Conservation (phyloP, 1,139 yeast species). For the Sugiyamaella paludigena region DNA sequence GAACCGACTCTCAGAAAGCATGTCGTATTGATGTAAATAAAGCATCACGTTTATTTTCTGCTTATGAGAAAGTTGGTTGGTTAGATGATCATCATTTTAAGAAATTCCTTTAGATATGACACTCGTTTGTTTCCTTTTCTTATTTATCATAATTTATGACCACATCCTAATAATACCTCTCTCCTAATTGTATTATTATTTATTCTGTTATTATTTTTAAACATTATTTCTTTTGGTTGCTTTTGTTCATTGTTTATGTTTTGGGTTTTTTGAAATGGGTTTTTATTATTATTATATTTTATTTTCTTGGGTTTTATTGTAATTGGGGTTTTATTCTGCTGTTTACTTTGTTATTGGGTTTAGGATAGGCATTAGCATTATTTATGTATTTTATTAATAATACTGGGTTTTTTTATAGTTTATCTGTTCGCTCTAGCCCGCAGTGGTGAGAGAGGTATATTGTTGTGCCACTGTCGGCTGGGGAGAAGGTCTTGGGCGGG, state of each 20-base stretch:
- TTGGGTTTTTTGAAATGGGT: neutral
- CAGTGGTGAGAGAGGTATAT: no score
- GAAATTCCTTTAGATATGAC: slow-evolving; percentile 41
- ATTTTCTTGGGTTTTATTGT: slow-evolving; percentile 3
- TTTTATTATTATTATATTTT: neutral
- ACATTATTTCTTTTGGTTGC: neutral
- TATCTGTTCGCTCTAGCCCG: neutral
- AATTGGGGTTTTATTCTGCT: slow-evolving; percentile 6
- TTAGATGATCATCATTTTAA: slow-evolving; percentile 72
- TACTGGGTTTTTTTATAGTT: neutral
- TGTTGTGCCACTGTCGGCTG: slow-evolving; percentile 3
- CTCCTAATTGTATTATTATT: neutral
- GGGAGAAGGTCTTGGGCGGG: no score
- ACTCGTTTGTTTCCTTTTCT: neutral
- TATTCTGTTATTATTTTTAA: neutral
- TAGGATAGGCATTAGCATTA: slow-evolving; percentile 8
- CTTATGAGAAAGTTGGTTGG: slow-evolving; percentile 96
- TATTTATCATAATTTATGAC: slow-evolving; percentile 9
- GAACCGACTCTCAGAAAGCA: slow-evolving; percentile 97
- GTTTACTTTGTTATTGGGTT: slow-evolving; percentile 8
- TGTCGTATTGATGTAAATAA: slow-evolving; percentile 96
- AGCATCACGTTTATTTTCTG: slow-evolving; percentile 88
- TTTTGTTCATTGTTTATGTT: neutral
- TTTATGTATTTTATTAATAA: slow-evolving; percentile 7
- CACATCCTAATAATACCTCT: slow-evolving; percentile 1